Percentiles rank a stretch among this genome's conserved stretches.
Evolutionary conservation across 225 moss, liverwort and hornwort species (phyloP).

Genomic region (Marchantia polymorpha): DNA sequence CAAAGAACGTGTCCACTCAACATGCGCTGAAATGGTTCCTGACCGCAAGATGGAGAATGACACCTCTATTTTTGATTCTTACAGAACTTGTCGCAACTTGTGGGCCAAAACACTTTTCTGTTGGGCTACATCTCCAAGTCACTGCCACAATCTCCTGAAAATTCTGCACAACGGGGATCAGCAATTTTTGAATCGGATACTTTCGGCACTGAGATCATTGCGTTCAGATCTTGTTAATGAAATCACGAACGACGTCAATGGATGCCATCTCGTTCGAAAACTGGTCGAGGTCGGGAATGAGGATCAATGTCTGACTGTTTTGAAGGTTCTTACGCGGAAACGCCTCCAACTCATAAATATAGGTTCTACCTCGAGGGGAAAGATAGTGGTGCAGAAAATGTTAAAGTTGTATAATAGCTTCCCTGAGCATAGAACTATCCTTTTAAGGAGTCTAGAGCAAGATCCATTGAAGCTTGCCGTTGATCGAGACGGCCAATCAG

Average conservation of each 20-base stretch:
- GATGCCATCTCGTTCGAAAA: not conserved
- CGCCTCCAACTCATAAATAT: not conserved
- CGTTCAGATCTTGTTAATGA: not conserved
- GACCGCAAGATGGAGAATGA: not conserved
- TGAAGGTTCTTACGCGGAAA: not conserved
- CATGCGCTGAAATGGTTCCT: no score
- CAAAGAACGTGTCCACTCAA: not conserved
- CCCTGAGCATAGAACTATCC: not conserved
- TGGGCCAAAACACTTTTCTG: not conserved
- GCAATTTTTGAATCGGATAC: not conserved
- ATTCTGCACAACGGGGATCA: not conserved
- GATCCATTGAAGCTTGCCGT: not conserved
- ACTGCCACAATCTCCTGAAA: not conserved
- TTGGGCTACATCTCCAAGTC: not conserved
- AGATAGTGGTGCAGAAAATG: not conserved
- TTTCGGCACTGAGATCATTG: not conserved
- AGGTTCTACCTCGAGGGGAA: not conserved
- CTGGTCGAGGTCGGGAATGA: not conserved
- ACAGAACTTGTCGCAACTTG: not conserved
- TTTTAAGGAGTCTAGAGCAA: not conserved
- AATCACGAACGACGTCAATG: not conserved
- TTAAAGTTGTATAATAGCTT: not conserved
- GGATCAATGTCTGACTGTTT: not conserved
- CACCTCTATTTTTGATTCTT: not conserved
- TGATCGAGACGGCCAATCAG: not conserved